These are phyloP conservation scores for Turnera subulata DNA, from an alignment of 345 rosid species.

Conservation along the genomic window DNA sequence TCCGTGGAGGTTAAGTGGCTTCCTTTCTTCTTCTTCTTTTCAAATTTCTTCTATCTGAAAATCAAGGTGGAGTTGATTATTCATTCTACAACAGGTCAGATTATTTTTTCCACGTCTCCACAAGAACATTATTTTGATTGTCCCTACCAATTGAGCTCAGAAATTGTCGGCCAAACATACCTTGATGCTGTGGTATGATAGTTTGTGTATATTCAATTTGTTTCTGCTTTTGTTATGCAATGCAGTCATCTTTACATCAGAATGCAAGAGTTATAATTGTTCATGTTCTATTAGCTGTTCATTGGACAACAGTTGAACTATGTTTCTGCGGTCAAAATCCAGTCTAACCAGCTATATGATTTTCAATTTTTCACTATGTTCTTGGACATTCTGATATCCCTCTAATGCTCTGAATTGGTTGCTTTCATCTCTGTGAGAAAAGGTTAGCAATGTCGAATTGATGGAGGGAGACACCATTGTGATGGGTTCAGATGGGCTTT, in stretches of 20 bases:
- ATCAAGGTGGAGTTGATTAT: not conserved
- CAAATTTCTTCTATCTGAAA: not conserved
- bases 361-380: too few species aligned
- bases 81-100: slow-evolving; percentile 30
- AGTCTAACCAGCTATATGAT: not conserved
- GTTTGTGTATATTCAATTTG: slow-evolving; percentile 3
- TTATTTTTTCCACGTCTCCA: slow-evolving; percentile 62
- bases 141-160: slow-evolving; percentile 87
- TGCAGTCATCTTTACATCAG: too few species aligned
- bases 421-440: slow-evolving; percentile 12
- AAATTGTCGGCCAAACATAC: slow-evolving; percentile 65
- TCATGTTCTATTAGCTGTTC: not conserved
- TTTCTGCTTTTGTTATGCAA: too few species aligned
- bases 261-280: not conserved
- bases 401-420: slow-evolving; percentile 2
- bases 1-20: slow-evolving; percentile 52
- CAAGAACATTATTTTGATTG: slow-evolving; percentile 93
- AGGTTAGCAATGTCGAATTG: slow-evolving; percentile 64
- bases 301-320: not conserved
- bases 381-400: not conserved
- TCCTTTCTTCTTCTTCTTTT: not conserved
- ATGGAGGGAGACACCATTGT: slow-evolving; percentile 61
- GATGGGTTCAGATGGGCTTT: slow-evolving; percentile 92
- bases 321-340: not conserved
- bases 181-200: slow-evolving; percentile 76